Evolutionary conservation across 768 basidiomycete species (phyloP).

Genomic region (Mycena indigotica): DNA sequence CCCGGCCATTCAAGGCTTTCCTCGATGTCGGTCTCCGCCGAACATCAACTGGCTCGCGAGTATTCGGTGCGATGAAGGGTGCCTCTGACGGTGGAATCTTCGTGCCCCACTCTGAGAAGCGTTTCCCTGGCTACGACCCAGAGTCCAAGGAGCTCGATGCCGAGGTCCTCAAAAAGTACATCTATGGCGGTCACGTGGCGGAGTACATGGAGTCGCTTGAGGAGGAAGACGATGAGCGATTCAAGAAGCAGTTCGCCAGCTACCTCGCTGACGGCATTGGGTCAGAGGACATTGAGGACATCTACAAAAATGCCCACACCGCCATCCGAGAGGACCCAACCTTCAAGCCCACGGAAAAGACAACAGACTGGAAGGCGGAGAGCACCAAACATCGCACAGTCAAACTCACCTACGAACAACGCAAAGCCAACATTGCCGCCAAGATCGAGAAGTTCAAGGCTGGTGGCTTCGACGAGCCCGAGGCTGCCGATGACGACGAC

Average conservation of each 20-base stretch:
- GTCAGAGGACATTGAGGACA: conserved; percentile 96
- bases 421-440: conserved; percentile 75
- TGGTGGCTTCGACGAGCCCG: conserved; percentile 56
- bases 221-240: conserved; percentile 99
- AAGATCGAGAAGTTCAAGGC: conserved; percentile 93
- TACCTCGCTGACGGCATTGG: conserved; percentile 96
- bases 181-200: conserved; percentile 94
- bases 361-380: conserved; percentile 91
- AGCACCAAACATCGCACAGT: conserved; percentile 64
- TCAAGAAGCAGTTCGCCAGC: conserved; percentile 95
- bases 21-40: conserved; percentile 98
- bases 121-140: conserved; percentile 96
- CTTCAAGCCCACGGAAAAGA: conserved; percentile 89
- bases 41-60: conserved; percentile 95
- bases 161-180: conserved; percentile 96
- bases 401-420: conserved; percentile 76
- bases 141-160: conserved; percentile 92
- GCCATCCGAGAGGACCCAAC: conserved; percentile 94
- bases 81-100: conserved; percentile 97
- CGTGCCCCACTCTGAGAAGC: conserved; percentile 96
- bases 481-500: conserved; percentile 50
- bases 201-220: conserved; percentile 99
- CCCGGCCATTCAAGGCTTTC: conserved; percentile 98
- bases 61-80: conserved; percentile 99
- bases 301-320: conserved; percentile 89